phyloP scores from a whole-genome alignment of 768 basidiomycete genomes.

The Candolleomyces aberdarensis region DNA sequence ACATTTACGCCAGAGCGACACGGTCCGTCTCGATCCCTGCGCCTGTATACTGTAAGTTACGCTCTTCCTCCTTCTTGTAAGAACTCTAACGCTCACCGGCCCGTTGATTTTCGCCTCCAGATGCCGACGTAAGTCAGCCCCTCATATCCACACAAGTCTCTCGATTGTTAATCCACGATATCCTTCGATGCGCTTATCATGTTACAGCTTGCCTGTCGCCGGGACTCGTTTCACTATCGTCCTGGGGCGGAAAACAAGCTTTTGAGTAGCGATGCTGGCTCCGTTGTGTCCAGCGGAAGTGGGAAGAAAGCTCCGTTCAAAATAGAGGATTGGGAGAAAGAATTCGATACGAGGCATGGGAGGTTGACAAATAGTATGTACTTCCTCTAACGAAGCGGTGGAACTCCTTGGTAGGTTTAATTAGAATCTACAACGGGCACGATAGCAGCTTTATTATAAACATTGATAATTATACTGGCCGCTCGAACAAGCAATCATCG shows the following conservation, averaged over 20 bases:
- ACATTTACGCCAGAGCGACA: conserved; percentile 27
- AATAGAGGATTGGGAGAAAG: not conserved
- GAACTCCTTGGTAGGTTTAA: no score
- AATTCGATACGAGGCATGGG: not conserved
- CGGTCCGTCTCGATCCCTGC: conserved; percentile 29
- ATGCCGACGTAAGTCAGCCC: conserved; percentile 10
- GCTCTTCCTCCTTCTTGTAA: not conserved
- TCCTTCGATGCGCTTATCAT: no score
- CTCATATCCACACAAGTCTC: not conserved
- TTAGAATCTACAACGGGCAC: no score
- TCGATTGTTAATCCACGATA: not conserved
- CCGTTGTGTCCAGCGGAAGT: not conserved
- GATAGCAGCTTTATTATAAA: no score
- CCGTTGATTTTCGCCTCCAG: no score
- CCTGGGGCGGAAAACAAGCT: not conserved
- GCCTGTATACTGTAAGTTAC: conserved; percentile 30
- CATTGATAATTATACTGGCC: no score
- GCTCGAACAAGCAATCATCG: no score
- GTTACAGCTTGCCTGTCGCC: conserved; percentile 8
- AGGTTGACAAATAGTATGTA: not conserved
- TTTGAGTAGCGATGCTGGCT: not conserved
- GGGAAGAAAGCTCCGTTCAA: not conserved
- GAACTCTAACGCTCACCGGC: no score
- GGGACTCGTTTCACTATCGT: conserved; percentile 4
- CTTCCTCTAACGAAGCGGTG: not conserved